These are phyloP conservation scores for Zygotorulaspora danielsina DNA, from an alignment of 805 yeast genomes.

Conservation along the genomic window DNA sequence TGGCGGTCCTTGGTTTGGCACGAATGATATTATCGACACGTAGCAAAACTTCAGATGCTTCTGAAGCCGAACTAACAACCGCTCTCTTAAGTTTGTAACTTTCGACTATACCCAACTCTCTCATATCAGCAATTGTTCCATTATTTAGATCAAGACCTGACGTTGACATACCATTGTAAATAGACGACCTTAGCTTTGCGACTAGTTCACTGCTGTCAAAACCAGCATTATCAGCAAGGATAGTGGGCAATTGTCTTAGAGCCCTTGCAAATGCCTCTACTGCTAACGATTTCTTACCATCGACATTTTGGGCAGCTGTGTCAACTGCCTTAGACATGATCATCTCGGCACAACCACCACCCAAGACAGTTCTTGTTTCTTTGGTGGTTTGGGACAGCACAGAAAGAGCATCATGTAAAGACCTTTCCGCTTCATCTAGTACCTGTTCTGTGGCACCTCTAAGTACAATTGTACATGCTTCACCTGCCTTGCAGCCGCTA, in stretches of 20 bases:
- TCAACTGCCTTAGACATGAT: constrained; percentile 96
- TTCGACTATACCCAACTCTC: constrained; percentile 89
- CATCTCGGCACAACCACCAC: constrained; percentile 96
- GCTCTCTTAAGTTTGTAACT: constrained; percentile 88
- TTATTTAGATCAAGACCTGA: constrained; percentile 84
- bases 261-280: constrained; percentile 93
- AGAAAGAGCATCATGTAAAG: constrained; percentile 92
- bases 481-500: constrained; percentile 92
- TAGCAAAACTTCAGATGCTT: constrained; percentile 92
- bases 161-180: constrained; percentile 87
- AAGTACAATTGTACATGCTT: constrained; percentile 92
- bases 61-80: constrained; percentile 93
- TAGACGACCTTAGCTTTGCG: constrained; percentile 74
- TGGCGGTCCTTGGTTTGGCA: constrained; percentile 96
- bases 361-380: constrained; percentile 86
- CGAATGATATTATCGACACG: constrained; percentile 96
- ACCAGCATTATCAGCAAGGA: constrained; percentile 96
- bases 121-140: constrained; percentile 89
- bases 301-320: constrained; percentile 82
- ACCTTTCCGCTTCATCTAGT: constrained; percentile 93
- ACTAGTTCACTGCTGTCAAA: constrained; percentile 90
- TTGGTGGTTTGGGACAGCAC: constrained; percentile 92
- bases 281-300: constrained; percentile 91
- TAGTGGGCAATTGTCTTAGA: constrained; percentile 89
- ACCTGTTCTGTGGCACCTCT: constrained; percentile 98